Evolutionary conservation across 257 asterid genomes (phyloP), one percentile per base, ranked within the genome.

Genomic region (Lycium barbarum): DNA sequence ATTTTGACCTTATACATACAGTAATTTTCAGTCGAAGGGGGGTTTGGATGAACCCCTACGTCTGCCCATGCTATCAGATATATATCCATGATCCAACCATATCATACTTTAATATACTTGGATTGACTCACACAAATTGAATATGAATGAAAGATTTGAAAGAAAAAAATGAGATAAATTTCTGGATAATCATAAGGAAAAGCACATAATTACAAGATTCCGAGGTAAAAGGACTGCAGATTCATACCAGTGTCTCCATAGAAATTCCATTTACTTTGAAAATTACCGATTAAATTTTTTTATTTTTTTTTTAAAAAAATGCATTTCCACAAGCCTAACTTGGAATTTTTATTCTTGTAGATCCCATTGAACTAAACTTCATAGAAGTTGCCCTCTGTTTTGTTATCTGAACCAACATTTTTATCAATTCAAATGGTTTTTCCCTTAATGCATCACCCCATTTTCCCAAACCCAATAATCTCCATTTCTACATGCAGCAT

Each of bases 401-500:
- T 76, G 43, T 26, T 26, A 26, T 51, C 26, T 51, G 0, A 76
- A 51, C 47, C 82, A 78, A 78, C 45, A 78, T 22, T 78, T 47
- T 49, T 49, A 49, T 74, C 81, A 53, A 51, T 53, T 43, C 81
- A 74, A 22, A 4, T 0, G 2, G 0, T 20, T 20, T 6, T 76
- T 13, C 33, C 45, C n/a, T 26, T 12, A 76, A 74, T 49, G 18
- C 12, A 76, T 53, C 54, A 12, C 12, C 61, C 20, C 13, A 26
- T 26, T 15, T 76, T 53, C 22, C 63, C 45, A 26, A 76, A 76
- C 10, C 81, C 63, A 9, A 74, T 49, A 74, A 13, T 51, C 82
- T 76, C 82, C 65, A 76, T 76, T 51, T 76, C 45, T 26, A 76
- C 82, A 76, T 76, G 82, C 49, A 76, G 6, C 82, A 76, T 76